Percentiles rank a stretch among this genome's conserved stretches.
Evolutionary conservation across 805 yeast genomes (phyloP).

Genomic region (Cyberlindnera mississippiensis): DNA sequence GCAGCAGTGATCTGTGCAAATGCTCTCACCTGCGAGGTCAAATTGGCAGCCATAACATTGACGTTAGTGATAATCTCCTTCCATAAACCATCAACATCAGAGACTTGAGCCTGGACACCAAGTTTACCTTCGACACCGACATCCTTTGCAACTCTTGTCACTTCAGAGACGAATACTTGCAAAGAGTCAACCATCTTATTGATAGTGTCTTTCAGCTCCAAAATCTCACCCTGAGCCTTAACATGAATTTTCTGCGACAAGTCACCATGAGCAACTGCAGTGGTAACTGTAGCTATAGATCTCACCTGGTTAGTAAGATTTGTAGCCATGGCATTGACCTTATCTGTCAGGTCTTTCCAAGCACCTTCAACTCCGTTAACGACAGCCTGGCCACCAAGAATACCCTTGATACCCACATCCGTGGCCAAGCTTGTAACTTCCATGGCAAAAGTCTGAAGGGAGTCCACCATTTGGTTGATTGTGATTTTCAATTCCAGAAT

Average conservation of each 20-base stretch:
- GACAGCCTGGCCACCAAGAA: conserved; percentile 87
- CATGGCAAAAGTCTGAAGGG: conserved; percentile 79
- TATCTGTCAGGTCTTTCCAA: conserved; percentile 89
- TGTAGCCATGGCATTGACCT: conserved; percentile 91
- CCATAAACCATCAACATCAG: conserved; percentile 90
- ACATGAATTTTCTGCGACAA: conserved; percentile 85
- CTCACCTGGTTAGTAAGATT: conserved; percentile 88
- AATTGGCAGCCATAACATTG: conserved; percentile 90
- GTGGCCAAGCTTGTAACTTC: conserved; percentile 89
- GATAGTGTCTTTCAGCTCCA: conserved; percentile 80
- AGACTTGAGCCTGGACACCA: conserved; percentile 89
- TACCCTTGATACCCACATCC: conserved; percentile 92
- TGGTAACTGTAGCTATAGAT: conserved; percentile 89
- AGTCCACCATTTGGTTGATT: conserved; percentile 90
- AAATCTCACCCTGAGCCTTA: conserved; percentile 86
- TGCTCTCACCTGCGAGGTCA: conserved; percentile 89
- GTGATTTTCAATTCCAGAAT: conserved; percentile 81
- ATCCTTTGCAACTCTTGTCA: conserved; percentile 85
- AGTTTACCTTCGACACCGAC: conserved; percentile 92
- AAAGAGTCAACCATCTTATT: conserved; percentile 91
- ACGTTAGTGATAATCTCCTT: conserved; percentile 88
- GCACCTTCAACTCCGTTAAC: conserved; percentile 87
- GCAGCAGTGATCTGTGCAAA: conserved; percentile 93
- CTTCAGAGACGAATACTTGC: conserved; percentile 84
- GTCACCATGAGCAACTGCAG: conserved; percentile 92